These are phyloP conservation scores for Xylaria cubensis DNA, from an alignment of 495 filamentous ascomycete species.

Conservation along the genomic window DNA sequence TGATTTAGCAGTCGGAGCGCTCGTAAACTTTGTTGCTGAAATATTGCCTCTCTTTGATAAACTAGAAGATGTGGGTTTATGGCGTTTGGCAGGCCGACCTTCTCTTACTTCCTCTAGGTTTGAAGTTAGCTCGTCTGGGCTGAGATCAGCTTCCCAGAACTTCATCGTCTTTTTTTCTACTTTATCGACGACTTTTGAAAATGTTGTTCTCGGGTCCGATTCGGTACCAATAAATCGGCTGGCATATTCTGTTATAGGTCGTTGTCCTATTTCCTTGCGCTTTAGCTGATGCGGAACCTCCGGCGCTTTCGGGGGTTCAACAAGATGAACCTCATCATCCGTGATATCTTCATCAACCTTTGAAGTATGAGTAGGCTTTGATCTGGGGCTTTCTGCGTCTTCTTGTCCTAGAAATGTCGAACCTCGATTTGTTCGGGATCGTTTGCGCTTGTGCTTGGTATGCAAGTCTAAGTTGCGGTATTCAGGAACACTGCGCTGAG, in stretches of 20 bases:
- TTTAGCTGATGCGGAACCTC: neutral
- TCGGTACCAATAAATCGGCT: neutral
- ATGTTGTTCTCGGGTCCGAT: neutral
- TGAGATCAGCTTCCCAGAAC: neutral
- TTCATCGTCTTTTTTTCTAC: neutral
- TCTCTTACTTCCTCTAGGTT: conserved; percentile 23
- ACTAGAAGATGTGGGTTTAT: conserved; percentile 27
- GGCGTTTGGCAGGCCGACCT: conserved; percentile 23
- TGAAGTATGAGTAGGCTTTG: neutral
- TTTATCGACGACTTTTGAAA: conserved; percentile 28
- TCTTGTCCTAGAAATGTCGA: neutral
- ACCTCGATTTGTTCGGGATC: neutral
- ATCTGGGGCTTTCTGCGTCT: neutral
- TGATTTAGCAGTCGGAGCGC: conserved; percentile 12
- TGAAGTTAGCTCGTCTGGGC: conserved; percentile 25
- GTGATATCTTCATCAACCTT: neutral
- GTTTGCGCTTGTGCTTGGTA: conserved; percentile 7
- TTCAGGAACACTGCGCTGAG: conserved; percentile 33
- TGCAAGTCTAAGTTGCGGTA: conserved; percentile 29
- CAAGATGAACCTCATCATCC: conserved; percentile 22
- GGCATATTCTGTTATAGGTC: conserved; percentile 1
- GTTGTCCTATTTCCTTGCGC: neutral
- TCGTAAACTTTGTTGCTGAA: conserved; percentile 27
- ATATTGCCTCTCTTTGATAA: conserved; percentile 38
- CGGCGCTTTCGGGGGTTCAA: neutral